phyloP scores from a whole-genome alignment of 305 asterid species.

The Solanum hybrid region DNA sequence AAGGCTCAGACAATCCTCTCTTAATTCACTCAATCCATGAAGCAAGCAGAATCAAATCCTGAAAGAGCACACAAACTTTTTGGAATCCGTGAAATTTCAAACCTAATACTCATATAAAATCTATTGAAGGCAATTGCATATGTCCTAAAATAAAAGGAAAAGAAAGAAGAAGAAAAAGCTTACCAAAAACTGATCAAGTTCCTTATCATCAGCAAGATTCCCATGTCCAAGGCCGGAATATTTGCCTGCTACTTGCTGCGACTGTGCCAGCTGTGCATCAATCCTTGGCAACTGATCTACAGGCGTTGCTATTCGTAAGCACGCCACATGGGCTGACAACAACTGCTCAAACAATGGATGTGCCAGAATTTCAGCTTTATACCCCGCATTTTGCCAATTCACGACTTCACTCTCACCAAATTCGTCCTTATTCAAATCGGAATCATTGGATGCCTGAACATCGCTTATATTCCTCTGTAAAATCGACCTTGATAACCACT shows the following conservation, averaged over 20 bases:
- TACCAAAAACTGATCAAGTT: conserved; percentile 52
- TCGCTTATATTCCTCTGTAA: conserved; percentile 24
- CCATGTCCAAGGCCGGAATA: conserved; percentile 35
- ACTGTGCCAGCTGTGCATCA: conserved; percentile 43
- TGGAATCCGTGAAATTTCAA: background rate
- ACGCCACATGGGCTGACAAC: conserved; percentile 40
- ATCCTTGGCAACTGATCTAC: conserved; percentile 56
- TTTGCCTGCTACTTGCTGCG: conserved; percentile 37
- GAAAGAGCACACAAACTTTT: background rate
- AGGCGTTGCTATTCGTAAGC: conserved; percentile 45
- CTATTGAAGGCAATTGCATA: background rate
- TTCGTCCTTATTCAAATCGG: conserved; percentile 11
- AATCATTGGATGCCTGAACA: conserved; percentile 28
- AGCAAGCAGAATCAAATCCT: background rate
- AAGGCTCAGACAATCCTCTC: background rate
- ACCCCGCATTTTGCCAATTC: conserved; percentile 41
- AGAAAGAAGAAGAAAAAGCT: background rate
- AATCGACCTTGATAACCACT: conserved; percentile 1
- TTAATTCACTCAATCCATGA: background rate
- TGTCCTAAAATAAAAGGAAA: background rate
- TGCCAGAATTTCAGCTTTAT: conserved; percentile 33
- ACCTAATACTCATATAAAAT: background rate
- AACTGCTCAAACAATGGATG: conserved; percentile 52
- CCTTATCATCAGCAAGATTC: conserved; percentile 23
- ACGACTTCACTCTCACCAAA: conserved; percentile 14